These are phyloP conservation scores for Starmerella cellae DNA, from an alignment of 805 yeast genomes.

Conservation along the genomic window DNA sequence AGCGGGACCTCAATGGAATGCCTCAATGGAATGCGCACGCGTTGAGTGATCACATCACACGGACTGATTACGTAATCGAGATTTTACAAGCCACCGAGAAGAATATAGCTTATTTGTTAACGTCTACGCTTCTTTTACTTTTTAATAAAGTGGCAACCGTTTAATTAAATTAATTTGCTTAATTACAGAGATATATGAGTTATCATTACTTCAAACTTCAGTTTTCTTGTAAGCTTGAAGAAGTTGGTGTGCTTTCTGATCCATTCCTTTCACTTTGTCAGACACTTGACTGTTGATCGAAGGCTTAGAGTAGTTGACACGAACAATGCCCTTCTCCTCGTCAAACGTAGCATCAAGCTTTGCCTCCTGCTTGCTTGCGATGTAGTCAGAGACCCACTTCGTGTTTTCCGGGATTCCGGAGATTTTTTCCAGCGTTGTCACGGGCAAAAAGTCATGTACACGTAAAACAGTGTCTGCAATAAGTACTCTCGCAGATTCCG, in stretches of 20 bases:
- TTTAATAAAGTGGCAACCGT: background rate
- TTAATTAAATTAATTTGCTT: background rate
- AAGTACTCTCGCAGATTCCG: constrained; percentile 37
- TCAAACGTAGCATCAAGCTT: constrained; percentile 37
- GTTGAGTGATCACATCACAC: too few species aligned
- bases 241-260: constrained; percentile 46
- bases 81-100: too few species aligned
- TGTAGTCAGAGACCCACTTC: constrained; percentile 39
- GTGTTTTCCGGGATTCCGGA: constrained; percentile 38
- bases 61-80: too few species aligned
- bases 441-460: constrained; percentile 39
- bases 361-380: constrained; percentile 41
- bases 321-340: constrained; percentile 6
- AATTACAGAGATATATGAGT: too few species aligned
- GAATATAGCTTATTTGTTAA: too few species aligned
- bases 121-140: too few species aligned
- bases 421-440: constrained; percentile 34
- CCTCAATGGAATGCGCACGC: too few species aligned
- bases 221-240: constrained; percentile 22
- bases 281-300: constrained; percentile 55
- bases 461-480: constrained; percentile 42
- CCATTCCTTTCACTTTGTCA: constrained; percentile 53
- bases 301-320: constrained; percentile 35
- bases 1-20: too few species aligned
- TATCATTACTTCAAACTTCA: background rate